Evolutionary conservation across 306 rosid species (phyloP).

Genomic region (Cicer judaicum): DNA sequence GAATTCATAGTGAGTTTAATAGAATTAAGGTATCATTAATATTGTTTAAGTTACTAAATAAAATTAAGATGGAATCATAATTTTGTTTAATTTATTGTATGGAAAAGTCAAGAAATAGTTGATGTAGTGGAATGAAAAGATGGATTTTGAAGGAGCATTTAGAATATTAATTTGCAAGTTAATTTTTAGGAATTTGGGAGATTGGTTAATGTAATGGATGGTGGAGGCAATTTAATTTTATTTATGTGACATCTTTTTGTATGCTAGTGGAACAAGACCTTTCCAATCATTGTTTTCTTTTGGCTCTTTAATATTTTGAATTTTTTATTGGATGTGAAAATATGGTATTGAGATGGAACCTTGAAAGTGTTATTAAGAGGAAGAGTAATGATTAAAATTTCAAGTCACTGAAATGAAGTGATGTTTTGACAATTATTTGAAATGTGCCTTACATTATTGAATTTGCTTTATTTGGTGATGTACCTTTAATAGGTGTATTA

Average conservation of each 20-base stretch:
- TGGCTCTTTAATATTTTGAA: constrained; percentile 45
- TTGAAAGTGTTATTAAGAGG: constrained; percentile 25
- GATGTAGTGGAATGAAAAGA: not conserved
- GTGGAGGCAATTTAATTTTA: constrained; percentile 43
- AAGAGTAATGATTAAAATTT: constrained; percentile 51
- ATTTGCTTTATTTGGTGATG: constrained; percentile 46
- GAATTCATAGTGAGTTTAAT: too few relatives aligned
- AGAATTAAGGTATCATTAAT: too few relatives aligned
- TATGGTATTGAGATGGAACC: constrained; percentile 45
- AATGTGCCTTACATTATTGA: constrained; percentile 55
- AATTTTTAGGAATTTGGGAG: constrained; percentile 47
- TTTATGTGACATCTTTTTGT: constrained; percentile 46
- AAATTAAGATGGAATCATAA: not conserved
- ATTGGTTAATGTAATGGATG: constrained; percentile 39
- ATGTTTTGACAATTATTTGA: constrained; percentile 50
- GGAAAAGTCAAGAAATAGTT: not conserved
- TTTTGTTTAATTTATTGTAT: not conserved
- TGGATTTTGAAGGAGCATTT: constrained; percentile 27
- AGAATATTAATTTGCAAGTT: constrained; percentile 33
- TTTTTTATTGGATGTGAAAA: constrained; percentile 31
- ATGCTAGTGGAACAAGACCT: constrained; percentile 50
- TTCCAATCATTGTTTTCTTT: constrained; percentile 55
- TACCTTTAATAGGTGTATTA: constrained; percentile 42
- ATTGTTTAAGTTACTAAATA: too few relatives aligned
- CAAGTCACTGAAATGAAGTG: constrained; percentile 38